phyloP scores from a whole-genome alignment of 495 filamentous ascomycete species.

The Lepraria neglecta region DNA sequence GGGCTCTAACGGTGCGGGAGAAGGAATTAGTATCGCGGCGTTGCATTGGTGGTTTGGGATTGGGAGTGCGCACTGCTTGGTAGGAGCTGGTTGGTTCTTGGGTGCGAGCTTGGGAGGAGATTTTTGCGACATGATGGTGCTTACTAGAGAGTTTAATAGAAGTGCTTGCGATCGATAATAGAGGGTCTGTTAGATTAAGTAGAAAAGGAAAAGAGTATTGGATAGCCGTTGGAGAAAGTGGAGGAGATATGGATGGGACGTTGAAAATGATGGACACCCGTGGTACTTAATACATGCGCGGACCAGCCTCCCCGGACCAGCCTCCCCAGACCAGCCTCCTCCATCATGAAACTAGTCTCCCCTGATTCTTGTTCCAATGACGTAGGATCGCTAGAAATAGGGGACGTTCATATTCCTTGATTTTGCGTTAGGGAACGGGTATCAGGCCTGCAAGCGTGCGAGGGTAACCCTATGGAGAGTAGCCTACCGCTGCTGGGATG shows the following conservation, averaged over 20 bases:
- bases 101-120: conserved; percentile 21
- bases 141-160: background rate
- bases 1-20: conserved; percentile 14
- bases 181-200: background rate
- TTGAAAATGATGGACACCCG: background rate
- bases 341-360: background rate
- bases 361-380: background rate
- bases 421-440: no score
- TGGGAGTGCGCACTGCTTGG: conserved; percentile 18
- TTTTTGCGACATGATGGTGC: conserved; percentile 16
- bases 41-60: background rate
- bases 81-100: conserved; percentile 22
- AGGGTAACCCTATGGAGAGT: background rate
- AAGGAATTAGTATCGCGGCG: conserved; percentile 9
- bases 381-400: no score
- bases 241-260: background rate
- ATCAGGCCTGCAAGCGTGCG: no score
- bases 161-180: background rate
- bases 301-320: conserved; percentile 7
- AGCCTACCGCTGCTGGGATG: background rate
- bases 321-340: background rate
- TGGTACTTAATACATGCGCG: background rate
- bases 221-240: background rate
- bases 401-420: no score
- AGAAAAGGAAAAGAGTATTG: background rate